Conservation (phyloP, 2,329 filamentous ascomycete genomes). For the Paracamarosporium sp. region DNA sequence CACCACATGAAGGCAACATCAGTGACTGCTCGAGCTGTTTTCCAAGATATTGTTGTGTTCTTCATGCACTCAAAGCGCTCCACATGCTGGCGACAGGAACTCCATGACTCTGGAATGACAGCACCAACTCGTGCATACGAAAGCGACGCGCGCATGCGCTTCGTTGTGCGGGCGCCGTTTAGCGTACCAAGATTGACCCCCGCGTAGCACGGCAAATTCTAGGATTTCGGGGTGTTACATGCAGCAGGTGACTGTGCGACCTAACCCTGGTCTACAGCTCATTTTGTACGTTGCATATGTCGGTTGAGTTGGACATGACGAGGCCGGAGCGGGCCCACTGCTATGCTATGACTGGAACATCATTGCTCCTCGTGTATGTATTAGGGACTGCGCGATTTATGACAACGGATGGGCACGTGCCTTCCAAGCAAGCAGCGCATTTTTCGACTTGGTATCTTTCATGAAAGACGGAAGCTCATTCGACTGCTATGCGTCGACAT, state of each 20-base stretch:
- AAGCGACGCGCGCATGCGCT: conserved; percentile 16
- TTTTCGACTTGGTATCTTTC: not conserved
- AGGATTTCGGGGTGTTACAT: not conserved
- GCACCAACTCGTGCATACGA: conserved; percentile 15
- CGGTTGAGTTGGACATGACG: not conserved
- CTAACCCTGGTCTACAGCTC: conserved; percentile 11
- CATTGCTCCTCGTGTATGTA: not conserved
- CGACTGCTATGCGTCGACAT: too few species aligned
- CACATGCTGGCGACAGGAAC: not conserved
- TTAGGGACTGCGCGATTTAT: not conserved
- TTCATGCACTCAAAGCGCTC: not conserved
- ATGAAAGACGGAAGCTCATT: not conserved
- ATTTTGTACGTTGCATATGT: conserved; percentile 15
- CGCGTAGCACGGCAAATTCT: not conserved
- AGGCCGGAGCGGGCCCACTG: not conserved
- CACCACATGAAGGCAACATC: not conserved
- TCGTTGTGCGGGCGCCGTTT: not conserved
- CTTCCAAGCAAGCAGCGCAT: not conserved
- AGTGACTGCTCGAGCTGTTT: not conserved
- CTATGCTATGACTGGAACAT: not conserved
- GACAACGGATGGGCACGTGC: not conserved
- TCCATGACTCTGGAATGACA: conserved; percentile 8
- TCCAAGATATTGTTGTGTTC: not conserved
- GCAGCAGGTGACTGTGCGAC: conserved; percentile 15
- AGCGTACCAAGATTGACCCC: not conserved